phyloP scores from a whole-genome alignment of 306 rosid species.

The Alnus glutinosa region DNA sequence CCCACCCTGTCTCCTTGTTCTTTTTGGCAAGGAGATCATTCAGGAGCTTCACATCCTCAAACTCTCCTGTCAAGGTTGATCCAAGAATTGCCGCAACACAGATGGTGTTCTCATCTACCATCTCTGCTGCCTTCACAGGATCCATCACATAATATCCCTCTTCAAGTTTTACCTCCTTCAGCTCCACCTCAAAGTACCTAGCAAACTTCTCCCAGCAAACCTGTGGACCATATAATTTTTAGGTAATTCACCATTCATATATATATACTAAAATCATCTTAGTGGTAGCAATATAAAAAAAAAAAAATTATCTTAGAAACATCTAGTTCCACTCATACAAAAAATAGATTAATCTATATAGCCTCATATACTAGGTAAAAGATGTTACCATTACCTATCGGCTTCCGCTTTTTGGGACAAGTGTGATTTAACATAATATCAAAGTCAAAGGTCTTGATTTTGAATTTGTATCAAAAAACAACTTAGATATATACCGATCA shows the following conservation, averaged over 20 bases:
- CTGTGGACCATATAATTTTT: constrained; percentile 34
- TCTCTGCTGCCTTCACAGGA: constrained; percentile 79
- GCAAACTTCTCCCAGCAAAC: constrained; percentile 99
- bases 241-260: constrained; percentile 8
- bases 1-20: constrained; percentile 76
- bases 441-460: too few relatives aligned
- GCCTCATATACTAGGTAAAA: neutral
- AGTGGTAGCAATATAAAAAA: constrained; percentile 18
- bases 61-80: constrained; percentile 85
- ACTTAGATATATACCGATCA: too few relatives aligned
- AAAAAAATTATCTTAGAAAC: neutral
- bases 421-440: too few relatives aligned
- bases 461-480: too few relatives aligned
- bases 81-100: constrained; percentile 96
- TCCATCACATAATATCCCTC: constrained; percentile 90
- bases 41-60: constrained; percentile 87
- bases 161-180: constrained; percentile 82
- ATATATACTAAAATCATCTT: neutral
- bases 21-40: constrained; percentile 61
- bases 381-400: too few relatives aligned
- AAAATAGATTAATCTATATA: neutral
- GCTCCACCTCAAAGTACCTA: constrained; percentile 93
- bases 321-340: neutral
- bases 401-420: too few relatives aligned
- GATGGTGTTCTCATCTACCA: constrained; percentile 95